Conservation (phyloP, 2,329 filamentous ascomycete species). For the Ophiostoma populinum region DNA sequence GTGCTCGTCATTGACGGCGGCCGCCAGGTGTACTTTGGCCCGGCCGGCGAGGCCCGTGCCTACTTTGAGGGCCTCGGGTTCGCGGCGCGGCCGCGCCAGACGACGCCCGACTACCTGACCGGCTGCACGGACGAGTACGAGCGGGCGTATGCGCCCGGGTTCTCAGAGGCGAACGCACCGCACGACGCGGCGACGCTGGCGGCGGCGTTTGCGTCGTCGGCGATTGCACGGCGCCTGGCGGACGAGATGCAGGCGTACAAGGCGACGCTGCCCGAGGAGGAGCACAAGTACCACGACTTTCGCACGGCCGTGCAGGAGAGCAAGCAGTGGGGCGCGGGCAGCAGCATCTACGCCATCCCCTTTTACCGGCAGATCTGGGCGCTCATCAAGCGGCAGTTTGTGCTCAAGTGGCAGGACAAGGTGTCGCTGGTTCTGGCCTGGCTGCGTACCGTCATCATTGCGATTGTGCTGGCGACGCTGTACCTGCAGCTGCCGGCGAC, state of each 20-base stretch:
- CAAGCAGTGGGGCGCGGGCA: constrained; percentile 54
- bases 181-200: constrained; percentile 49
- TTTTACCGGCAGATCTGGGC: constrained; percentile 74
- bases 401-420: constrained; percentile 73
- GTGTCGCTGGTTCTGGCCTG: constrained; percentile 61
- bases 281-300: constrained; percentile 59
- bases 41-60: constrained; percentile 43
- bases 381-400: constrained; percentile 67
- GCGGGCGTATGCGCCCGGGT: constrained; percentile 53
- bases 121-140: constrained; percentile 75
- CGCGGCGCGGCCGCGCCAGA: constrained; percentile 56
- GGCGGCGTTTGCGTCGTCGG: constrained; percentile 52
- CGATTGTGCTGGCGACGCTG: constrained; percentile 63
- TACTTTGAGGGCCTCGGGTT: constrained; percentile 72
- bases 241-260: constrained; percentile 56
- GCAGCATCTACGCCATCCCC: constrained; percentile 67
- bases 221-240: constrained; percentile 35
- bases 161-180: constrained; percentile 48
- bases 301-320: constrained; percentile 56
- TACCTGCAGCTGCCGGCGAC: constrained; percentile 53
- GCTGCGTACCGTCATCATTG: constrained; percentile 50
- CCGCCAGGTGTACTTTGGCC: constrained; percentile 60
- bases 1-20: constrained; percentile 67
- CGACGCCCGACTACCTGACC: constrained; percentile 66
- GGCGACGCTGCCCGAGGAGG: constrained; percentile 42